Percentiles rank a stretch among this genome's conserved stretches.
phyloP scores from a whole-genome alignment of 148 eudicot genomes.

The Rhododendron mucronatum region DNA sequence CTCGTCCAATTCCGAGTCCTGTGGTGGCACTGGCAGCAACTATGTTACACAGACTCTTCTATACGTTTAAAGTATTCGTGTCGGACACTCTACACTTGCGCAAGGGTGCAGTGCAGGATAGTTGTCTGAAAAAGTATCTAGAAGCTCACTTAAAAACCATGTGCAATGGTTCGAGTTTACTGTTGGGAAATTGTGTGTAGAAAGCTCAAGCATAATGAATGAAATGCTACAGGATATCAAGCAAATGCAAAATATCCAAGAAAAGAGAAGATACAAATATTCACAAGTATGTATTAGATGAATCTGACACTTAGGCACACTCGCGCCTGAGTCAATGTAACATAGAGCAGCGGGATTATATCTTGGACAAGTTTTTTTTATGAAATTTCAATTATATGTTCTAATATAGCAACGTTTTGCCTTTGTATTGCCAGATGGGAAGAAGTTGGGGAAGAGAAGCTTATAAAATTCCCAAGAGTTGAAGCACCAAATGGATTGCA shows the following conservation, averaged over 20 bases:
- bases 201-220: not conserved
- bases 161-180: not conserved
- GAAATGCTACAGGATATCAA: not conserved
- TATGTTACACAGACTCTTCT: not conserved
- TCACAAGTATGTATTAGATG: not conserved
- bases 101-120: not conserved
- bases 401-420: not conserved
- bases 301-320: not conserved
- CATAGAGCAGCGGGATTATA: too few relatives aligned
- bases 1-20: not conserved
- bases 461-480: conserved; percentile 89
- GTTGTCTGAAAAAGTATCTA: not conserved
- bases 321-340: not conserved
- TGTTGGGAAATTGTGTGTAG: not conserved
- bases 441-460: conserved; percentile 76
- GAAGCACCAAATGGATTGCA: conserved; percentile 89
- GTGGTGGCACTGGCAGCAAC: not conserved
- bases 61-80: not conserved
- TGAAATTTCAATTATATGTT: not conserved
- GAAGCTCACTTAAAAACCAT: not conserved
- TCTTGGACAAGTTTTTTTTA: too few relatives aligned
- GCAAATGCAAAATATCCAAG: not conserved
- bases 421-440: conserved; percentile 60
- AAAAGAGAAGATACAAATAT: too few relatives aligned
- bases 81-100: not conserved